Conservation (phyloP, 345 rosid species). For the Ricinus communis region DNA sequence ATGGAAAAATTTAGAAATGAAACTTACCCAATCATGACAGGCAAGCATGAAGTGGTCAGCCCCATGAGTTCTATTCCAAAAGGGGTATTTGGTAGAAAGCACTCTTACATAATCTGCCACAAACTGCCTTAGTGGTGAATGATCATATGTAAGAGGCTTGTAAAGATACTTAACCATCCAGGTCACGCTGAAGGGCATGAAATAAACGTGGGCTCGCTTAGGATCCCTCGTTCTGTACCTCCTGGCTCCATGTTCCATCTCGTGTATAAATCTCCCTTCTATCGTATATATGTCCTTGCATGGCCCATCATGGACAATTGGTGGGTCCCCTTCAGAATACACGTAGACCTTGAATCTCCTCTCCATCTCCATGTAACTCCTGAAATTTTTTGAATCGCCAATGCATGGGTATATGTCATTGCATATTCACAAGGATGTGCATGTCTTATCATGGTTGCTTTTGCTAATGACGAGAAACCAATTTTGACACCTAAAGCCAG, state of each 20-base stretch:
- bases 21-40: slow-evolving; percentile 82
- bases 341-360: slow-evolving; percentile 82
- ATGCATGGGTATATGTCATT: background rate
- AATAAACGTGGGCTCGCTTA: slow-evolving; percentile 62
- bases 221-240: slow-evolving; percentile 61
- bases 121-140: slow-evolving; percentile 47
- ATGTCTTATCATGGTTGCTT: no score
- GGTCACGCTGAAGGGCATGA: slow-evolving; percentile 81
- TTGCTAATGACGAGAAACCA: background rate
- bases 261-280: slow-evolving; percentile 85
- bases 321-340: slow-evolving; percentile 75
- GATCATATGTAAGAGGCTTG: slow-evolving; percentile 36
- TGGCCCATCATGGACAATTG: slow-evolving; percentile 79
- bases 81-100: slow-evolving; percentile 64
- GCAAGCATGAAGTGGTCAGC: slow-evolving; percentile 94
- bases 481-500: background rate
- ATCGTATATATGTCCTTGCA: slow-evolving; percentile 74
- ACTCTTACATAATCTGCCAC: slow-evolving; percentile 65
- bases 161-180: slow-evolving; percentile 74
- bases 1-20: background rate
- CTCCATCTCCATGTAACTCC: slow-evolving; percentile 90
- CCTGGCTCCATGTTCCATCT: slow-evolving; percentile 54
- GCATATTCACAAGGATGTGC: background rate
- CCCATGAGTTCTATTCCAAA: slow-evolving; percentile 71
- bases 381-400: slow-evolving; percentile 16